These are phyloP conservation scores for Magnaporthales sp. DNA, from an alignment of 2,329 filamentous ascomycete genomes.

Conservation along the genomic window DNA sequence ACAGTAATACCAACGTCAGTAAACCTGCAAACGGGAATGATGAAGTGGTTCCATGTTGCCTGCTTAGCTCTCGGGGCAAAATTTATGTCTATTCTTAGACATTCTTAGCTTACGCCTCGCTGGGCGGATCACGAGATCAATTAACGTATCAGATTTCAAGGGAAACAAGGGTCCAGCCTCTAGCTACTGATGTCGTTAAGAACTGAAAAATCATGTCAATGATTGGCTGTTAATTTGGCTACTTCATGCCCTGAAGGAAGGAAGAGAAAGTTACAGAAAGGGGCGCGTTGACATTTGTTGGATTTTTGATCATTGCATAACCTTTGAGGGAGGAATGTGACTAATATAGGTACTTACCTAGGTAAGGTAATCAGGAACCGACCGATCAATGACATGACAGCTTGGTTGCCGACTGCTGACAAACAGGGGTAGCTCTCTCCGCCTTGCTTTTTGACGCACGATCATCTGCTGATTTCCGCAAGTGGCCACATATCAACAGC, in stretches of 20 bases:
- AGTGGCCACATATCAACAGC: constrained; percentile 4
- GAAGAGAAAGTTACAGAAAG: not conserved
- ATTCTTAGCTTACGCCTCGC: not conserved
- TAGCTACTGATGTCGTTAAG: not conserved
- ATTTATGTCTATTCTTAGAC: not conserved
- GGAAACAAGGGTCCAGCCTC: not conserved
- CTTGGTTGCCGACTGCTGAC: not conserved
- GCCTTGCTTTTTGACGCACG: not conserved
- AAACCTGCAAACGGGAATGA: not conserved
- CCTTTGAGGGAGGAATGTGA: not conserved
- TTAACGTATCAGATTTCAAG: not conserved
- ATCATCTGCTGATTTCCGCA: constrained; percentile 6
- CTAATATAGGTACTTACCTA: no score
- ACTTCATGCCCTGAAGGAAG: not conserved
- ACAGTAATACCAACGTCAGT: no score
- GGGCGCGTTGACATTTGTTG: not conserved
- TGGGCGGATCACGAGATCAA: not conserved
- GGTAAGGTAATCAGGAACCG: not conserved
- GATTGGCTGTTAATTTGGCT: not conserved
- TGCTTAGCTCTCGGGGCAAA: not conserved
- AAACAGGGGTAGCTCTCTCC: not conserved
- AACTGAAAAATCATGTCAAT: not conserved
- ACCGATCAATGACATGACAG: not conserved
- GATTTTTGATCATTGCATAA: not conserved
- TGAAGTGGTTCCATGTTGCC: not conserved